A percentile compares a stretch with the other conserved stretches of the same genome.
phyloP scores from a whole-genome alignment of 495 filamentous ascomycete genomes.

The Aspergillus bertholletiae region DNA sequence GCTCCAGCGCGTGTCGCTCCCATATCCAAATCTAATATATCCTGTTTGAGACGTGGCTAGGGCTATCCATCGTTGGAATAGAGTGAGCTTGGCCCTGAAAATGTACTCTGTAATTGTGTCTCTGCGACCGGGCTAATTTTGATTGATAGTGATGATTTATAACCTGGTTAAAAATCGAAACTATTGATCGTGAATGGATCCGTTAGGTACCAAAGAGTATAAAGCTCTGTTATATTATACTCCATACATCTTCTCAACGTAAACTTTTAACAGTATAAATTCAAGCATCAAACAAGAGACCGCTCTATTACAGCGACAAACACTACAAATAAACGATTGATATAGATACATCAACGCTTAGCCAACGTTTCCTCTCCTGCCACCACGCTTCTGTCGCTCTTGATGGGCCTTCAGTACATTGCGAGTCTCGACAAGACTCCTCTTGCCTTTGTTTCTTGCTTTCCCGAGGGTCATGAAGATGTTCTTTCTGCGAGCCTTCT shows the following conservation, averaged over 20 bases:
- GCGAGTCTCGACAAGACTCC: constrained; percentile 78
- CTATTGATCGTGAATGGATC: too few relatives aligned
- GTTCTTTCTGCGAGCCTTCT: constrained; percentile 96
- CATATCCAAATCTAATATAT: constrained; percentile 12
- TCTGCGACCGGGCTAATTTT: too few relatives aligned
- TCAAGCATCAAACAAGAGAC: background rate
- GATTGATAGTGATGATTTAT: too few relatives aligned
- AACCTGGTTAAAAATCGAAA: too few relatives aligned
- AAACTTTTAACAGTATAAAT: too few relatives aligned
- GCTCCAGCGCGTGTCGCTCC: constrained; percentile 4
- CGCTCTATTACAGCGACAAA: background rate
- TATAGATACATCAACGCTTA: background rate
- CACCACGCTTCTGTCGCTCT: constrained; percentile 79
- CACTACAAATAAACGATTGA: background rate
- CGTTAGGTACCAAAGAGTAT: too few relatives aligned
- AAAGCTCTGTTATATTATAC: too few relatives aligned
- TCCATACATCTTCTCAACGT: too few relatives aligned
- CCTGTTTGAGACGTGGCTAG: constrained; percentile 17
- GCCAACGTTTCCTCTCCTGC: constrained; percentile 68
- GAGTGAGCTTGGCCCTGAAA: too few relatives aligned
- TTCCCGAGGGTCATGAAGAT: constrained; percentile 97
- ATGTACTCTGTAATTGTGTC: too few relatives aligned
- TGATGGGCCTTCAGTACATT: constrained; percentile 77
- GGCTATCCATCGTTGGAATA: too few relatives aligned
- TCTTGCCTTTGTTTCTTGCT: constrained; percentile 87